phyloP scores from a whole-genome alignment of 192 early-diverging fungal species.

The Allomyces javanicus region DNA sequence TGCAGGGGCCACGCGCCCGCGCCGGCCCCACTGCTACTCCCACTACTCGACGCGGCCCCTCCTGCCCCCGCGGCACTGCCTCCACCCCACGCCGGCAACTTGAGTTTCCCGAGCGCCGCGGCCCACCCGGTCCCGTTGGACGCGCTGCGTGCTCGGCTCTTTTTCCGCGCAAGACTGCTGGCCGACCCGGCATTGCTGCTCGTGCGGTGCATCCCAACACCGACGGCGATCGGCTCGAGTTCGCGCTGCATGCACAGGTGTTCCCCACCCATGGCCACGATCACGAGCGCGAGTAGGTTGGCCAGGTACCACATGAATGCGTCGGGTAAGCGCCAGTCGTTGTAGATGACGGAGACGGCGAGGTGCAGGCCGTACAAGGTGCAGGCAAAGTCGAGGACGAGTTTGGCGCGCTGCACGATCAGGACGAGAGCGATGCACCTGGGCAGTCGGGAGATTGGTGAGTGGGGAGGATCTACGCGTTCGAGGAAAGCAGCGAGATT shows the following conservation, averaged over 20 bases:
- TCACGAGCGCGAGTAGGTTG: conserved; percentile 21
- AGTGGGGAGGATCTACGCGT: not conserved
- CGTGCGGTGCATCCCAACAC: conserved; percentile 1
- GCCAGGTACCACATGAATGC: conserved; percentile 48
- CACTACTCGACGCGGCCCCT: too few relatives aligned
- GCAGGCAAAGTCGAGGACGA: conserved; percentile 54
- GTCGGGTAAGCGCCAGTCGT: conserved; percentile 37
- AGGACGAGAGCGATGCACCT: conserved; percentile 17
- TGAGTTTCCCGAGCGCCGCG: too few relatives aligned
- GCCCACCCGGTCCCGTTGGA: too few relatives aligned
- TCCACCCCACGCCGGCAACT: too few relatives aligned
- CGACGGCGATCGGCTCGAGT: conserved; percentile 49
- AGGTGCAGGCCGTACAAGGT: conserved; percentile 54
- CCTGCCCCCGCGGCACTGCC: too few relatives aligned
- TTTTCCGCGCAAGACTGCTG: too few relatives aligned
- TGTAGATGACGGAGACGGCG: conserved; percentile 23
- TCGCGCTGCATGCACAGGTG: conserved; percentile 62
- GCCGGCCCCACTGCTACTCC: too few relatives aligned
- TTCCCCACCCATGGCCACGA: conserved; percentile 57
- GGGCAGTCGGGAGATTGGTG: conserved; percentile 11
- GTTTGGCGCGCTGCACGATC: conserved; percentile 53
- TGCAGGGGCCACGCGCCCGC: too few relatives aligned
- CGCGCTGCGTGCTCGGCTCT: too few relatives aligned
- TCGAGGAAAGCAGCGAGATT: not conserved
- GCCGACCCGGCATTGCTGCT: too few relatives aligned